These are phyloP conservation scores for Salix udensis DNA, from an alignment of 345 rosid genomes.

Conservation along the genomic window DNA sequence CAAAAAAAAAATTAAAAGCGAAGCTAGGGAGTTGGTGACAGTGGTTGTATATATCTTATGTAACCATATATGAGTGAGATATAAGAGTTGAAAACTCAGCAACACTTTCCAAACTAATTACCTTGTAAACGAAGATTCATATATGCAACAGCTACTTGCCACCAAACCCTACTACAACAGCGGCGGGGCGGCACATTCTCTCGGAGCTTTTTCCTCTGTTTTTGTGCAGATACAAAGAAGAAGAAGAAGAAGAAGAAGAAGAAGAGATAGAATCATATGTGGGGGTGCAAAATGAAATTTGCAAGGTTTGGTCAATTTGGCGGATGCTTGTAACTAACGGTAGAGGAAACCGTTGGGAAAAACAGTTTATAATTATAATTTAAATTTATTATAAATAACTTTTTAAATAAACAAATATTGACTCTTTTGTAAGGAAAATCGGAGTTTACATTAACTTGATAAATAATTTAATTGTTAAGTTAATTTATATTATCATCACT, in stretches of 20 bases:
- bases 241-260: background rate
- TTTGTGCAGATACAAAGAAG: background rate
- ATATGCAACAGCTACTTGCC: conserved; percentile 39
- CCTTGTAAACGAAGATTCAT: conserved; percentile 41
- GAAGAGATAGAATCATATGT: background rate
- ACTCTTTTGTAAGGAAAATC: no score
- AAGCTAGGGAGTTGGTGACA: conserved; percentile 50
- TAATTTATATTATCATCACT: no score
- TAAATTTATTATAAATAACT: no score
- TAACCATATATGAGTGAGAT: conserved; percentile 40
- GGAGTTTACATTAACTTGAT: no score
- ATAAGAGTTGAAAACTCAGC: conserved; percentile 45
- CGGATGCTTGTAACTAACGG: background rate
- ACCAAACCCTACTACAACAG: conserved; percentile 43
- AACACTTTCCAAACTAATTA: conserved; percentile 24
- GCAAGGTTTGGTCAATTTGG: background rate
- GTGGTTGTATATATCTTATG: conserved; percentile 16
- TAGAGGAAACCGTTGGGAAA: background rate
- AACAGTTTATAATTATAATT: no score
- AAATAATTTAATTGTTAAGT: no score
- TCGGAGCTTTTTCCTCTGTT: background rate
- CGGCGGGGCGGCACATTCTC: background rate
- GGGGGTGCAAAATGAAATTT: background rate
- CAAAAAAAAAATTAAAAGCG: conserved; percentile 37
- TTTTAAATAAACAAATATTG: no score